Conservation (phyloP, 1,139 yeast genomes). For the Geotrichum restrictum region DNA sequence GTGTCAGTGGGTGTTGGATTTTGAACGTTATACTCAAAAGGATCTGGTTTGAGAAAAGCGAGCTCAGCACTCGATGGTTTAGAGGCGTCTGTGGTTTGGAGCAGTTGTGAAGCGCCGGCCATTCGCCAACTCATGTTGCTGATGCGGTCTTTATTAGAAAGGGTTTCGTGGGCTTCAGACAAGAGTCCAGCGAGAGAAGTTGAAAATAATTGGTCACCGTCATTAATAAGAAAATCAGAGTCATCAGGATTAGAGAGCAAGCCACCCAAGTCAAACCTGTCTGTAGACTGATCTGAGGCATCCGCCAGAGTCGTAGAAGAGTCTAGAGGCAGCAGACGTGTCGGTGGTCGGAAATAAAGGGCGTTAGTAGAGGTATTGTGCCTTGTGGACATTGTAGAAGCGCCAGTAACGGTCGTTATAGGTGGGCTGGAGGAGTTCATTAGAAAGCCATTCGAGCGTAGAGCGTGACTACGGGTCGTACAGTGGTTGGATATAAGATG, state of each 20-base stretch:
- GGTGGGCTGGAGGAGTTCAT: too few species aligned
- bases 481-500: too few species aligned
- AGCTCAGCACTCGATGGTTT: not conserved
- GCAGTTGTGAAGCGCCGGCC: conserved; percentile 16
- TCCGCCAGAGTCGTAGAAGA: not conserved
- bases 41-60: conserved; percentile 13
- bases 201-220: not conserved
- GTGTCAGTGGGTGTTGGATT: conserved; percentile 27
- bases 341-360: not conserved
- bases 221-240: not conserved
- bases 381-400: not conserved
- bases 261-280: not conserved
- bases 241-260: not conserved
- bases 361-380: not conserved
- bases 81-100: conserved; percentile 7
- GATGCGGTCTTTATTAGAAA: conserved; percentile 26
- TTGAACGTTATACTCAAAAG: conserved; percentile 17
- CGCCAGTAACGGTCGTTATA: too few species aligned
- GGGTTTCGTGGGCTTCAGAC: conserved; percentile 29
- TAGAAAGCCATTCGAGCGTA: conserved; percentile 1
- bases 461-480: too few species aligned
- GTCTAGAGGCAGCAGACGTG: not conserved
- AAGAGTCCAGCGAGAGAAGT: conserved; percentile 21
- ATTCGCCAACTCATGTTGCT: conserved; percentile 29
- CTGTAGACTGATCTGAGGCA: not conserved